Conservation (phyloP, 495 filamentous ascomycete species). For the Penicillium pancosmium region DNA sequence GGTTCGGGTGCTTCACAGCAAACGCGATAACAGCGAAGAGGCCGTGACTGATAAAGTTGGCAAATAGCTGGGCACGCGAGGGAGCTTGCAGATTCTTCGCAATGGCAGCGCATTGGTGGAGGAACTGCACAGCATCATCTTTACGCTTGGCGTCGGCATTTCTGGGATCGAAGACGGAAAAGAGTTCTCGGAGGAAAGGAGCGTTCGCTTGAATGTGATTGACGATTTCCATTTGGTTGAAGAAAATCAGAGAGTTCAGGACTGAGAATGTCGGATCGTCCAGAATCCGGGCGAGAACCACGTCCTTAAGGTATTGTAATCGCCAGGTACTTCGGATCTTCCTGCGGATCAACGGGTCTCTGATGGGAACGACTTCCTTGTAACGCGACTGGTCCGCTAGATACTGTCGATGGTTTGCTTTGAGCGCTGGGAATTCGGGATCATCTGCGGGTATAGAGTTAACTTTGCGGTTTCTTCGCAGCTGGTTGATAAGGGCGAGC, state of each 20-base stretch:
- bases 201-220: constrained; percentile 83
- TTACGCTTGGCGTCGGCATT: constrained; percentile 69
- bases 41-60: constrained; percentile 85
- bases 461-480: constrained; percentile 4
- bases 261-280: constrained; percentile 98
- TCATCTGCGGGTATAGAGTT: constrained; percentile 61
- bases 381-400: constrained; percentile 84
- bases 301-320: constrained; percentile 96
- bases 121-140: constrained; percentile 93
- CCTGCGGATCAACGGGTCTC: constrained; percentile 73
- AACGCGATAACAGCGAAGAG: constrained; percentile 90
- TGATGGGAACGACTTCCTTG: constrained; percentile 94
- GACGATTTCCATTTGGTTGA: constrained; percentile 97
- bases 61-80: constrained; percentile 76
- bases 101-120: constrained; percentile 93
- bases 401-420: constrained; percentile 96
- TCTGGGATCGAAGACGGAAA: constrained; percentile 76
- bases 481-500: background rate
- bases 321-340: constrained; percentile 98
- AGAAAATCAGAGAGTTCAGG: constrained; percentile 97
- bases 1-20: constrained; percentile 81
- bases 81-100: constrained; percentile 91
- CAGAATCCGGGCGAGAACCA: constrained; percentile 91
- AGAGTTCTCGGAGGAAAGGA: constrained; percentile 82
- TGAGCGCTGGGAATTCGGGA: constrained; percentile 97